Evolutionary conservation across 2,329 filamentous ascomycete species (phyloP).

Genomic region (Exophiala viscosa): DNA sequence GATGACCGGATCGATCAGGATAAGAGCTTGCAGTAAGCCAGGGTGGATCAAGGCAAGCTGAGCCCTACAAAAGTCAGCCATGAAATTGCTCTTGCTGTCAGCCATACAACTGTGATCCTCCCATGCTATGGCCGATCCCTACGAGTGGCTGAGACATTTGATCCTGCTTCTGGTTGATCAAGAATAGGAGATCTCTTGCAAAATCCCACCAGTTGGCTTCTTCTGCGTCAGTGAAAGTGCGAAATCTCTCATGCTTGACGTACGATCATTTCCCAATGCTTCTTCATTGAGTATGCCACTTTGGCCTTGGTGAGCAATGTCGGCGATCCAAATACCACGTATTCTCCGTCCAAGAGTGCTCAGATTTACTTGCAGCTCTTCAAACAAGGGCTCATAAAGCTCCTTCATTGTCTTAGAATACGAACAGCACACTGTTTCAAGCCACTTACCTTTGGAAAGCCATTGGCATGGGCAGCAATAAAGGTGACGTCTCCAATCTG

Average conservation of each 20-base stretch:
- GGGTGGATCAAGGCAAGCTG: conserved; percentile 56
- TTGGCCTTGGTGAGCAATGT: conserved; percentile 79
- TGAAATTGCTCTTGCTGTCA: background rate
- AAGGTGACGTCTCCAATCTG: conserved; percentile 77
- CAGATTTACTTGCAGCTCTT: conserved; percentile 65
- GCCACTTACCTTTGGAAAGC: conserved; percentile 72
- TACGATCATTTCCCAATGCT: conserved; percentile 78
- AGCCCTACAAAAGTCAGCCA: conserved; percentile 10
- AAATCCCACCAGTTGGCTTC: conserved; percentile 82
- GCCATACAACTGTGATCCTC: conserved; percentile 62
- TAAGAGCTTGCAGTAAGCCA: conserved; percentile 65
- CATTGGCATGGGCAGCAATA: conserved; percentile 84
- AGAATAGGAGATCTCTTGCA: conserved; percentile 74
- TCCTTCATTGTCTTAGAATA: conserved; percentile 55
- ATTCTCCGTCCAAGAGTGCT: conserved; percentile 63
- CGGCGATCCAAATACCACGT: conserved; percentile 82
- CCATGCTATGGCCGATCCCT: conserved; percentile 86
- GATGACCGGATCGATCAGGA: conserved; percentile 64
- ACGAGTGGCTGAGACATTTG: conserved; percentile 78
- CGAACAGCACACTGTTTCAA: no score
- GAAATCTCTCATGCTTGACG: conserved; percentile 31
- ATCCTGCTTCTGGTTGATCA: conserved; percentile 77
- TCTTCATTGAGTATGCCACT: conserved; percentile 74
- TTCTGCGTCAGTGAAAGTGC: conserved; percentile 24
- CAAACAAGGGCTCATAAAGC: conserved; percentile 88